Percentiles rank a stretch among this genome's conserved stretches.
phyloP scores from a whole-genome alignment of 1,139 yeast genomes.

The Debaryomyces subglobosus region DNA sequence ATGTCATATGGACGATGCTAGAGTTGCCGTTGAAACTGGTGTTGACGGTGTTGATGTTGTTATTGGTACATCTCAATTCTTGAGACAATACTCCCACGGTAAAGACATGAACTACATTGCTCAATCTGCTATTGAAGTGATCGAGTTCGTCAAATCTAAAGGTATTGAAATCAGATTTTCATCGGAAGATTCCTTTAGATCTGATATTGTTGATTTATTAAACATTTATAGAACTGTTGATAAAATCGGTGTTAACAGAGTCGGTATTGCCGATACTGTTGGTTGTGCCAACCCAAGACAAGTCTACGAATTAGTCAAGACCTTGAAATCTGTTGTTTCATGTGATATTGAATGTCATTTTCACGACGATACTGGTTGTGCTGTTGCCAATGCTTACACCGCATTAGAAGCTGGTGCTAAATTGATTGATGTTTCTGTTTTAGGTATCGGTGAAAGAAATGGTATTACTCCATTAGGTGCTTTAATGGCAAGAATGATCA shows the following conservation, averaged over 20 bases:
- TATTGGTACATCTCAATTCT: conserved; percentile 94
- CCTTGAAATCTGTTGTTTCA: conserved; percentile 88
- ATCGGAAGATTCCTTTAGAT: conserved; percentile 96
- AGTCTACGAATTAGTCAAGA: conserved; percentile 93
- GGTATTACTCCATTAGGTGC: conserved; percentile 99
- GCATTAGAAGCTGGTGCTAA: conserved; percentile 98
- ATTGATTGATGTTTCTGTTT: conserved; percentile 90
- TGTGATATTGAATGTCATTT: conserved; percentile 99
- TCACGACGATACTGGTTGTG: conserved; percentile 99
- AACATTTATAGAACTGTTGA: conserved; percentile 96
- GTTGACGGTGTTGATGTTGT: conserved; percentile 99
- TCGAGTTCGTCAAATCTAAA: conserved; percentile 95
- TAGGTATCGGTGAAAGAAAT: conserved; percentile 98
- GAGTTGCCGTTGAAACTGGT: conserved; percentile 96
- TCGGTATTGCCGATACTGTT: conserved; percentile 98
- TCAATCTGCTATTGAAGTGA: conserved; percentile 93
- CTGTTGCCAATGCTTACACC: conserved; percentile 97
- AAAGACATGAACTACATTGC: conserved; percentile 99
- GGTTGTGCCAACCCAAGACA: conserved; percentile 99
- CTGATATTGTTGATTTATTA: conserved; percentile 91
- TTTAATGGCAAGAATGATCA: conserved; percentile 98
- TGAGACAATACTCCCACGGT: conserved; percentile 95
- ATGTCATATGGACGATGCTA: conserved; percentile 99
- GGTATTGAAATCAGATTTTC: conserved; percentile 97
- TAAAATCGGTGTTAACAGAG: conserved; percentile 97